Conservation (phyloP, 1,284 basidiomycete genomes). For the Marasmius fiardii region DNA sequence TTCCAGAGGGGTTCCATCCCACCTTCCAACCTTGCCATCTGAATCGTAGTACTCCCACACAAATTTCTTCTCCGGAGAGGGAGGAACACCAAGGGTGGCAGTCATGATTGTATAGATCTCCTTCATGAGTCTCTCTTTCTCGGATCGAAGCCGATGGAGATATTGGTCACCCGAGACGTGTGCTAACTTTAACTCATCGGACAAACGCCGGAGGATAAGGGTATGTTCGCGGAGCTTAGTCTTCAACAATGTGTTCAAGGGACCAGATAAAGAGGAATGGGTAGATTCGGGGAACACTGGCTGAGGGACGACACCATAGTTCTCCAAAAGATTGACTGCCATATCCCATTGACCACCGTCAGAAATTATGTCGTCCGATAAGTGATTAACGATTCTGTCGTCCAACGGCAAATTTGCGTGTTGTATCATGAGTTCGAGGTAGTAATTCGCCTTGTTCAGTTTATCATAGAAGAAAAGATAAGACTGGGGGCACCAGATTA, state of each 20-base stretch:
- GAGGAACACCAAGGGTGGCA: slow-evolving; percentile 84
- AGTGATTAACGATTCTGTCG: slow-evolving; percentile 76
- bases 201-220: slow-evolving; percentile 72
- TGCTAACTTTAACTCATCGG: slow-evolving; percentile 45
- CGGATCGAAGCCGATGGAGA: slow-evolving; percentile 52
- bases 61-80: slow-evolving; percentile 66
- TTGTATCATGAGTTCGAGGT: slow-evolving; percentile 86
- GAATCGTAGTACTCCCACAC: slow-evolving; percentile 89
- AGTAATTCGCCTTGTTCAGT: slow-evolving; percentile 94
- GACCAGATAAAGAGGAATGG: slow-evolving; percentile 73
- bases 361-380: slow-evolving; percentile 76
- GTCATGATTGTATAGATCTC: slow-evolving; percentile 88
- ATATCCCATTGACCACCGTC: slow-evolving; percentile 98
- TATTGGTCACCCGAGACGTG: slow-evolving; percentile 41
- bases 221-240: slow-evolving; percentile 90
- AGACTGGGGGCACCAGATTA: slow-evolving; percentile 40
- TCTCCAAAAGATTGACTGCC: slow-evolving; percentile 84
- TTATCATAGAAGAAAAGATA: slow-evolving; percentile 96
- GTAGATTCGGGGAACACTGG: slow-evolving; percentile 82
- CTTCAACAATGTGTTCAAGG: slow-evolving; percentile 80
- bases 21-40: slow-evolving; percentile 72
- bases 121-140: slow-evolving; percentile 82
- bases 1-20: slow-evolving; percentile 79
- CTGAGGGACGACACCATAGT: slow-evolving; percentile 85
- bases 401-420: slow-evolving; percentile 80